These are phyloP conservation scores for Penicillium expansum DNA, from an alignment of 2,329 filamentous ascomycete species.

Conservation along the genomic window DNA sequence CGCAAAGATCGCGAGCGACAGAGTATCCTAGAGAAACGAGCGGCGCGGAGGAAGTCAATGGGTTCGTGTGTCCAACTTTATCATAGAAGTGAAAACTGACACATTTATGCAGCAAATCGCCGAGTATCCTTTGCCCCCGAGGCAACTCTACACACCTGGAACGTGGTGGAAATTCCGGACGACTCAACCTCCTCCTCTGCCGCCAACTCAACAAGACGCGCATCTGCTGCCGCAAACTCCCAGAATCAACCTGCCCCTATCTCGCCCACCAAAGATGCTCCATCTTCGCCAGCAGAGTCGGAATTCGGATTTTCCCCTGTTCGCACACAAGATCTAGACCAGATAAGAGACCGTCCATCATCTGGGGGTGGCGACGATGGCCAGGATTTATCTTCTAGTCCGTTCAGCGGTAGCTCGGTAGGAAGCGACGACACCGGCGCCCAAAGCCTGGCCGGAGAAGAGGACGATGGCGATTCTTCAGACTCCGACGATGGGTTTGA, in stretches of 20 bases:
- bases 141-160: constrained; percentile 94
- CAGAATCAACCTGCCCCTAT: constrained; percentile 30
- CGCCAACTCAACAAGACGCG: constrained; percentile 71
- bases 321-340: constrained; percentile 63
- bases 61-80: constrained; percentile 43
- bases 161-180: constrained; percentile 84
- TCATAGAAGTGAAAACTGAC: constrained; percentile 14
- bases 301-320: constrained; percentile 60
- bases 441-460: constrained; percentile 40
- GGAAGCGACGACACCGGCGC: constrained; percentile 46
- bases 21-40: constrained; percentile 68
- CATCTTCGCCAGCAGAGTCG: constrained; percentile 62
- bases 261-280: constrained; percentile 54
- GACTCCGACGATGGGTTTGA: constrained; percentile 50
- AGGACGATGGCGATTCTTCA: constrained; percentile 46
- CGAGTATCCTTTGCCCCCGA: constrained; percentile 96
- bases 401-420: constrained; percentile 63
- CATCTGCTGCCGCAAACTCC: constrained; percentile 57
- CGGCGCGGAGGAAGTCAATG: constrained; percentile 86
- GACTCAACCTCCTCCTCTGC: constrained; percentile 76
- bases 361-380: constrained; percentile 52
- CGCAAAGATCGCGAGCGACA: constrained; percentile 57
- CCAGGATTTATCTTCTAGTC: constrained; percentile 70
- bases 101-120: constrained; percentile 62
- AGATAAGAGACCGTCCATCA: constrained; percentile 48